Conservation (phyloP, 352 stramenopile species). For the Globisporangium viniferum region DNA sequence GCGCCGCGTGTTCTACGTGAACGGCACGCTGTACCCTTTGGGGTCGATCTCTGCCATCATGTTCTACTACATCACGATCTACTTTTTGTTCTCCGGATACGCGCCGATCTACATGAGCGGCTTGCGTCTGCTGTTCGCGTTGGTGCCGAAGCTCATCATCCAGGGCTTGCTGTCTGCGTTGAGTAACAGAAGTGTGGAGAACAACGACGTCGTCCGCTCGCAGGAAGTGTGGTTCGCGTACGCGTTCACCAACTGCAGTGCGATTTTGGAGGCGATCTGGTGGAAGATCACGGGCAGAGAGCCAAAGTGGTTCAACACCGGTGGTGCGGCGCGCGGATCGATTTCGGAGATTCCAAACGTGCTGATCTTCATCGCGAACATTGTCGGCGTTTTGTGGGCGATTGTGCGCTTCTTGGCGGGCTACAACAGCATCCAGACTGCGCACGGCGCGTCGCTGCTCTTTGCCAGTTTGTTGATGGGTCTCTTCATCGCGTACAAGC, state of each 20-base stretch:
- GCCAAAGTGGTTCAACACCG: conserved; percentile 79
- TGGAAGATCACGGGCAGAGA: conserved; percentile 84
- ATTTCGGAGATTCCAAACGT: conserved; percentile 72
- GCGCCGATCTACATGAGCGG: conserved; percentile 80
- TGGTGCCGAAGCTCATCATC: conserved; percentile 79
- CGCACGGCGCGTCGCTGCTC: conserved; percentile 68
- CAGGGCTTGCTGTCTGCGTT: conserved; percentile 72
- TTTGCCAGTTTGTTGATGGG: conserved; percentile 81
- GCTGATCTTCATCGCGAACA: conserved; percentile 66
- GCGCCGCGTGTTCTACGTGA: conserved; percentile 76
- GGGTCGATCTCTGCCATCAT: conserved; percentile 75
- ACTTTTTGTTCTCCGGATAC: conserved; percentile 82
- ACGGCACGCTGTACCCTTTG: conserved; percentile 78
- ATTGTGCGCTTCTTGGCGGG: conserved; percentile 76
- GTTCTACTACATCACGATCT: conserved; percentile 86
- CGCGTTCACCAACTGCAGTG: conserved; percentile 76
- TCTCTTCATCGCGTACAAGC: conserved; percentile 76
- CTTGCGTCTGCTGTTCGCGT: conserved; percentile 60
- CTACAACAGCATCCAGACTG: conserved; percentile 65
- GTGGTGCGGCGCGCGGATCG: conserved; percentile 63
- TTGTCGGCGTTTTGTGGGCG: conserved; percentile 66
- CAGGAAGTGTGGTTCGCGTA: conserved; percentile 86
- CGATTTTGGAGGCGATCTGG: conserved; percentile 74
- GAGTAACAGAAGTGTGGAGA: conserved; percentile 81
- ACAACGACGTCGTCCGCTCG: conserved; percentile 79